A percentile compares a stretch with the other conserved stretches of the same genome.
Conservation (phyloP, 345 rosid species). For the Zanthoxylum bungeanum region DNA sequence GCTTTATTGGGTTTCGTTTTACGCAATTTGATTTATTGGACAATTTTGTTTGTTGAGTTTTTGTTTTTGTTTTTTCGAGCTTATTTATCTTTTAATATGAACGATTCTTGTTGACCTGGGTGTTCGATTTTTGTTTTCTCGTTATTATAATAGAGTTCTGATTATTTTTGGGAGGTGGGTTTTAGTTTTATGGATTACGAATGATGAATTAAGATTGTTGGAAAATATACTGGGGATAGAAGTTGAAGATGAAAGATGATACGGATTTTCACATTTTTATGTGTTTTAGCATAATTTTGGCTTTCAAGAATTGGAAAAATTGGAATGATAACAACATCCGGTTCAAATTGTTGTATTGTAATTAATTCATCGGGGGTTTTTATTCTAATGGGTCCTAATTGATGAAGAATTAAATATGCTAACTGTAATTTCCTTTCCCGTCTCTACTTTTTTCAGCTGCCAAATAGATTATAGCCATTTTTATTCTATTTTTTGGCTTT, state of each 20-base stretch:
- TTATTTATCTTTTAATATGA: slow-evolving; percentile 14
- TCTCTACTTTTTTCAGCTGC: neutral
- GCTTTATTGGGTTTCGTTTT: slow-evolving; percentile 21
- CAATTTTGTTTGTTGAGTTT: neutral
- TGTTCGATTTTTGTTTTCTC: slow-evolving; percentile 12
- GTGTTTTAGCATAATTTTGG: neutral
- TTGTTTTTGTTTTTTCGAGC: neutral
- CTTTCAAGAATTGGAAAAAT: neutral
- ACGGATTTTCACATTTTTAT: too few relatives aligned
- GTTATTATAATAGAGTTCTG: slow-evolving; percentile 34
- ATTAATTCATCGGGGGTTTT: neutral
- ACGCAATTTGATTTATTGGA: slow-evolving; percentile 21
- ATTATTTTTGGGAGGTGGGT: slow-evolving; percentile 8
- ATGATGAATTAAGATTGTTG: neutral
- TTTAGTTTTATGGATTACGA: slow-evolving; percentile 3
- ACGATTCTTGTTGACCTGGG: slow-evolving; percentile 10
- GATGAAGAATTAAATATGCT: neutral
- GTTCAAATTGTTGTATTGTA: neutral
- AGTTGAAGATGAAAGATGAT: neutral
- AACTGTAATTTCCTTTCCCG: neutral
- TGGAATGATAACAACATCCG: neutral
- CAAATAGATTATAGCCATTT: neutral
- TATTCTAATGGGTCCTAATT: neutral
- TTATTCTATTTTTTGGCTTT: neutral
- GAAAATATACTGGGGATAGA: neutral